phyloP scores from a whole-genome alignment of 2,329 filamentous ascomycete species.

The Phialophora expanda region DNA sequence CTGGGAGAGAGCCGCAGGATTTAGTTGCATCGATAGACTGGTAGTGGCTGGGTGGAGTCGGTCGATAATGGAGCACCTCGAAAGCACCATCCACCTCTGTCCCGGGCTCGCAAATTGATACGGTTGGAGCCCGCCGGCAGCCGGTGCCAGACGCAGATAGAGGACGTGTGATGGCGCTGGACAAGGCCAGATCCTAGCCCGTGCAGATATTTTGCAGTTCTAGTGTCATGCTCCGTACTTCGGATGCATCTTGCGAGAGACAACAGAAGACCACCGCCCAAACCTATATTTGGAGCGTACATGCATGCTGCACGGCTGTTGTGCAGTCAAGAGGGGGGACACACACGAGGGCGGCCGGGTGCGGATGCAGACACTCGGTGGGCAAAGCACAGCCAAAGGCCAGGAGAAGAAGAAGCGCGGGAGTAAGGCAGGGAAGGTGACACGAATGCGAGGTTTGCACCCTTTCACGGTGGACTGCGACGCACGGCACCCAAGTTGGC shows the following conservation, averaged over 20 bases:
- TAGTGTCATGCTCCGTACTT: neutral
- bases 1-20: slow-evolving; percentile 16
- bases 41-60: slow-evolving; percentile 20
- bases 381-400: neutral
- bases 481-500: neutral
- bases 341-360: neutral
- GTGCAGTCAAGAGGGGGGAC: slow-evolving; percentile 15
- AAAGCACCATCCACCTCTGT: neutral
- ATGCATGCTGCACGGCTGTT: slow-evolving; percentile 27
- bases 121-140: neutral
- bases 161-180: neutral
- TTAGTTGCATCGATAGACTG: slow-evolving; percentile 23
- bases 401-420: neutral
- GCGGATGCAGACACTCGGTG: neutral
- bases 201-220: neutral
- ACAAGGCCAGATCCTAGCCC: neutral
- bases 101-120: neutral
- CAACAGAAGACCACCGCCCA: neutral
- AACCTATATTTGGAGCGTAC: slow-evolving; percentile 13
- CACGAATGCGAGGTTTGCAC: neutral
- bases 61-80: slow-evolving; percentile 15
- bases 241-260: neutral
- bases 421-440: slow-evolving; percentile 5
- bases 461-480: neutral
- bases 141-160: neutral